phyloP scores from a whole-genome alignment of 495 filamentous ascomycete species.

The Penicillium argentinense region DNA sequence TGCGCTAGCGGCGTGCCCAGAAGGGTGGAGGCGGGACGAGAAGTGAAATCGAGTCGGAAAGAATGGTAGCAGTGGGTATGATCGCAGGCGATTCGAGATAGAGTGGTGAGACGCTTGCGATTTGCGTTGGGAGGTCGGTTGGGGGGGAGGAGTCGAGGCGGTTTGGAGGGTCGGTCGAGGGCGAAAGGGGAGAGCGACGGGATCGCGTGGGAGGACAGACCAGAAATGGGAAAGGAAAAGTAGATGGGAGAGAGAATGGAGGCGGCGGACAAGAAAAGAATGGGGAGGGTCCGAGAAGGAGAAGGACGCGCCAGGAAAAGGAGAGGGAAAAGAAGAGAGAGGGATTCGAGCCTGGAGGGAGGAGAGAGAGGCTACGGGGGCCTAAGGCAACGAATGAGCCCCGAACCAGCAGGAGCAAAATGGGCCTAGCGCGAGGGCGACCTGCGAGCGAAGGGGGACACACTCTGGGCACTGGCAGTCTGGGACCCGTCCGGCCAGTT shows the following conservation, averaged over 20 bases:
- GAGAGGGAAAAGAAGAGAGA: constrained; percentile 34
- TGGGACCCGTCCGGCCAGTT: too few species aligned
- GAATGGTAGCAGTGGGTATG: neutral
- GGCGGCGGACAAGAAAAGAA: constrained; percentile 24
- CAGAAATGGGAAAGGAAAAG: constrained; percentile 19
- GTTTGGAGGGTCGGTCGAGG: constrained; percentile 29
- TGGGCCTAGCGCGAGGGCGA: constrained; percentile 18
- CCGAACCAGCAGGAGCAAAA: constrained; percentile 20
- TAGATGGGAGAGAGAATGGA: constrained; percentile 31
- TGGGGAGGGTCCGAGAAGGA: constrained; percentile 29
- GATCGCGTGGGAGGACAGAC: constrained; percentile 38
- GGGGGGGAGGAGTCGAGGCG: constrained; percentile 18
- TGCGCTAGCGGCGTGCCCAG: constrained; percentile 18
- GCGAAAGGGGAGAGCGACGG: constrained; percentile 29
- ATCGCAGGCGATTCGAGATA: constrained; percentile 17
- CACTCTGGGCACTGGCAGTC: constrained; percentile 2
- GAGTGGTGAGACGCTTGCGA: constrained; percentile 18
- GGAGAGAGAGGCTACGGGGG: constrained; percentile 23
- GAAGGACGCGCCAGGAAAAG: constrained; percentile 31
- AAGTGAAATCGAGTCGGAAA: constrained; percentile 2
- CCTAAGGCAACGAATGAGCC: constrained; percentile 30
- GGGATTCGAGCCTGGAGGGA: constrained; percentile 28
- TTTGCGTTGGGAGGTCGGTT: constrained; percentile 18
- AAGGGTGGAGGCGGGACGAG: constrained; percentile 13
- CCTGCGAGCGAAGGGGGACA: constrained; percentile 15